Evolutionary conservation across 2,329 filamentous ascomycete species (phyloP), one percentile per base, ranked within the genome.

Genomic region (Phaeosphaeriaceae sp.): DNA sequence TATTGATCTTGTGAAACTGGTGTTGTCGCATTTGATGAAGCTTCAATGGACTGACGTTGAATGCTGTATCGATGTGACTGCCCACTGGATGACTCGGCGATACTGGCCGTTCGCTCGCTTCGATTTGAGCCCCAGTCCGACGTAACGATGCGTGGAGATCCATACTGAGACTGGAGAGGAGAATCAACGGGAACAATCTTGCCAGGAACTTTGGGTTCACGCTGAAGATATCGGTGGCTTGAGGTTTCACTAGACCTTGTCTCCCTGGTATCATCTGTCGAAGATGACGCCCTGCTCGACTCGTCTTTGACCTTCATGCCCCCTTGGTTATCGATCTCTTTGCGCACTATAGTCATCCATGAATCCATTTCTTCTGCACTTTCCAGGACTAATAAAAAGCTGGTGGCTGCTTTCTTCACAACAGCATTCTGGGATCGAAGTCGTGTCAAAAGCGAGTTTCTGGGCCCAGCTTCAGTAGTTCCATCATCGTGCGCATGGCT

Each of bases 341-440:
- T 81, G 32, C 89, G 82, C 23, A 93, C 75, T 0, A 81, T 78
- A 1, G 81, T 79, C 67, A 93, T 84, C 90, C 90, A 94, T 35
- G 77, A 75, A 51, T 91, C 87, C 87, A 93, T 89, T 36, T 89
- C 86, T 54, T 87, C 84, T 2, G 87, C 85, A 52, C 77, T 84
- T 43, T 90, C 84, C 55, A 92, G 86, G 0, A 93, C 84, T 67
- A 94, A 79, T 18, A 94, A 74, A 46, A 92, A 81, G 54, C 85
- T 88, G 1, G 83, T 80, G 1, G 83, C 82, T 15, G 80, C 76
- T 52, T 81, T 81, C 63, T 81, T 83, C 2, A 61, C 50, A 46
- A 86, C 83, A 8, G 76, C 69, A 32, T 76, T 79, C 33, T 84
- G 81, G 33, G 88, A 81, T 2, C 85, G 81, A 41, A 90, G 75